Evolutionary conservation across 192 early-diverging fungal genomes (phyloP).

Genomic region (Backusella luteola): DNA sequence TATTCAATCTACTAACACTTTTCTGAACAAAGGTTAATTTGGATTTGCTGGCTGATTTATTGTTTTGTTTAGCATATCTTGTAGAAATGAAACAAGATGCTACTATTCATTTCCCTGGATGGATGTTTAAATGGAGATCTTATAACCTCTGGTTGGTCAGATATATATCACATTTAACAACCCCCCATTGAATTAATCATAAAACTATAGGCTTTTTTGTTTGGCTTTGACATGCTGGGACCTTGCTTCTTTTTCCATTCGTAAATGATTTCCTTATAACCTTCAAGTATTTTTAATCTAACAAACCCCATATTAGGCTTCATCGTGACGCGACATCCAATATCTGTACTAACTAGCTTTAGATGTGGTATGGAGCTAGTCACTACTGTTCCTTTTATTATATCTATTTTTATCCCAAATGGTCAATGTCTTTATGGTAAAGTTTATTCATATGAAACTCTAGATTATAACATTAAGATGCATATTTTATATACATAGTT

Average conservation of each 20-base stretch:
- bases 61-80: conserved; percentile 57
- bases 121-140: conserved; percentile 50
- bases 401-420: conserved; percentile 38
- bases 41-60: conserved; percentile 51
- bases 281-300: neutral
- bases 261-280: conserved; percentile 7
- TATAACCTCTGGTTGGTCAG: conserved; percentile 38
- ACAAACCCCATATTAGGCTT: conserved; percentile 14
- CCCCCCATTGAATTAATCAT: neutral
- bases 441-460: conserved; percentile 27
- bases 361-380: conserved; percentile 43
- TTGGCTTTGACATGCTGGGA: conserved; percentile 25
- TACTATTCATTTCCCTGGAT: conserved; percentile 33
- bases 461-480: neutral
- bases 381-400: conserved; percentile 53
- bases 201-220: conserved; percentile 22
- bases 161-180: neutral
- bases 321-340: conserved; percentile 11
- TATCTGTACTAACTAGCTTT: conserved; percentile 40
- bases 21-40: conserved; percentile 38
- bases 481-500: conserved; percentile 17
- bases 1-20: conserved; percentile 32
- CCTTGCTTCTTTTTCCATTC: conserved; percentile 21
- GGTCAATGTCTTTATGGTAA: conserved; percentile 45
- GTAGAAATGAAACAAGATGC: conserved; percentile 46